Conservation (phyloP, 495 filamentous ascomycete genomes). For the Aspergillus biplanus region DNA sequence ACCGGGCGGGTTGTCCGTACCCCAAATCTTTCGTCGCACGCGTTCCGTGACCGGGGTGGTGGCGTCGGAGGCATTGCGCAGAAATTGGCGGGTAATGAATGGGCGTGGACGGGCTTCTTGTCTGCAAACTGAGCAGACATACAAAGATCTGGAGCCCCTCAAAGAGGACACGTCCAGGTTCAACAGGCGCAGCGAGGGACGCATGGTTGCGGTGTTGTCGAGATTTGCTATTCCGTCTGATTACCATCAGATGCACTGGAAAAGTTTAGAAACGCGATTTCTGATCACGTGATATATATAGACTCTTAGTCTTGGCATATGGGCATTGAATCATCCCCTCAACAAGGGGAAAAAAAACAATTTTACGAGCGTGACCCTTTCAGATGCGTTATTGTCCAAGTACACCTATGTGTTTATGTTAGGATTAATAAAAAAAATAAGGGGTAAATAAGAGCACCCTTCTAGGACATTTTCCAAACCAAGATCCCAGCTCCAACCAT, state of each 20-base stretch:
- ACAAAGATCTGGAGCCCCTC: constrained; percentile 31
- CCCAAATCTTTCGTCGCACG: constrained; percentile 58
- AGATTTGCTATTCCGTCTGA: constrained; percentile 9
- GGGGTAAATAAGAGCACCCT: too few species aligned
- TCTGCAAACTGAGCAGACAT: constrained; percentile 51
- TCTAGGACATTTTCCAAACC: too few species aligned
- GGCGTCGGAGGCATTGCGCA: constrained; percentile 44
- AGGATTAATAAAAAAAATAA: too few species aligned
- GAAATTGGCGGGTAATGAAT: constrained; percentile 44
- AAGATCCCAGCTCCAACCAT: too few species aligned
- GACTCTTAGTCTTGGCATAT: constrained; percentile 17
- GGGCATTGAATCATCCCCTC: not conserved
- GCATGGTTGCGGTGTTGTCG: constrained; percentile 41
- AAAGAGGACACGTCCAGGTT: constrained; percentile 39
- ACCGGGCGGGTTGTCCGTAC: constrained; percentile 57
- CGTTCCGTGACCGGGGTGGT: constrained; percentile 50
- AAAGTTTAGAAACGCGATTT: constrained; percentile 26
- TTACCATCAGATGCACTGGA: constrained; percentile 26
- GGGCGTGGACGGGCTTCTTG: constrained; percentile 45
- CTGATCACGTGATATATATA: constrained; percentile 31
- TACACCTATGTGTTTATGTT: not conserved
- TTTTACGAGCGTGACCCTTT: too few species aligned
- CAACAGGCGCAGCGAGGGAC: constrained; percentile 43
- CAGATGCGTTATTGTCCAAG: too few species aligned
- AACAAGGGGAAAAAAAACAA: not conserved